A percentile compares a stretch with the other conserved stretches of the same genome.
These are phyloP conservation scores for Amauroascus niger DNA, from an alignment of 2,329 filamentous ascomycete genomes.

Conservation along the genomic window DNA sequence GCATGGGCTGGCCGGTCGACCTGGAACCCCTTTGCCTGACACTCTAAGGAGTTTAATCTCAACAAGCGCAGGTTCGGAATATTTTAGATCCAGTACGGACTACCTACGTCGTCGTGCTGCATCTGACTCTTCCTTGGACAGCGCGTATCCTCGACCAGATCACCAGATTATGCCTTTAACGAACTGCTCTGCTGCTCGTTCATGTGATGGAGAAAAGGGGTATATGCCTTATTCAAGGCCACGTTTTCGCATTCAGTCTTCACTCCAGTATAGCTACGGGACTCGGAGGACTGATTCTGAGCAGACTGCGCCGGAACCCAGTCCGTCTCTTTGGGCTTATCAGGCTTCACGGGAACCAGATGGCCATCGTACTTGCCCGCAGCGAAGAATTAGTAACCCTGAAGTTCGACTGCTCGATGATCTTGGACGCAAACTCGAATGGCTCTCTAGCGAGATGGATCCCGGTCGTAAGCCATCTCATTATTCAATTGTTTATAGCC, in stretches of 20 bases:
- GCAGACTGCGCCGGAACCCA: not conserved
- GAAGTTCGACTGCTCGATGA: constrained; percentile 30
- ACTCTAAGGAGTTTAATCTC: constrained; percentile 21
- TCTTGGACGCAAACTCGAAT: constrained; percentile 31
- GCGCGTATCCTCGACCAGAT: not conserved
- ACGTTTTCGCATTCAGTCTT: not conserved
- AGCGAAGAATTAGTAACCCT: constrained; percentile 24
- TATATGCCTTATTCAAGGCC: no score
- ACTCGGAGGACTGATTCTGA: not conserved
- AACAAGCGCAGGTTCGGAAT: constrained; percentile 10
- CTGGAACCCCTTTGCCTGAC: constrained; percentile 29
- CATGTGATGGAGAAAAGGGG: not conserved
- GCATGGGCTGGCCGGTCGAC: constrained; percentile 24
- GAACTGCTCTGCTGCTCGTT: not conserved
- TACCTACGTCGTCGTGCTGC: not conserved
- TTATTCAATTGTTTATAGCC: constrained; percentile 33
- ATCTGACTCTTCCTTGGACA: not conserved
- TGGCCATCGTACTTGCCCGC: not conserved
- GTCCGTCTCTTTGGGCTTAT: not conserved
- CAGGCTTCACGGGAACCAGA: not conserved
- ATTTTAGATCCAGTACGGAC: not conserved
- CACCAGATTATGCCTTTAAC: not conserved
- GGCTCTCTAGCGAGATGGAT: constrained; percentile 31
- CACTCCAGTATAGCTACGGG: not conserved
- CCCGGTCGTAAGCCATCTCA: constrained; percentile 34